Conservation (phyloP, 352 stramenopile genomes). For the Globisporangium polare region DNA sequence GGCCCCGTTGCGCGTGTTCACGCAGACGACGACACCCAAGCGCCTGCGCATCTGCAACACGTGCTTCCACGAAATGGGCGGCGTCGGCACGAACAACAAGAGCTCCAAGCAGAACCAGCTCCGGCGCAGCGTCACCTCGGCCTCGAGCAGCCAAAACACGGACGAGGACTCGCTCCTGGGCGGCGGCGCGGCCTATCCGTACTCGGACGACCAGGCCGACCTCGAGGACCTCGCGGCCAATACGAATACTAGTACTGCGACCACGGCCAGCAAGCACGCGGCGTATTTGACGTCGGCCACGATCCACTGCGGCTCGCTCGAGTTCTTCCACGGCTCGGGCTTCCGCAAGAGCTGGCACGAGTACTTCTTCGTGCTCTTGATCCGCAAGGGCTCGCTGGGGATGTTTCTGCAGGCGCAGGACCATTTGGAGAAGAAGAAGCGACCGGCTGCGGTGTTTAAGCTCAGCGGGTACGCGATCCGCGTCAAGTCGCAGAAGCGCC, state of each 20-base stretch:
- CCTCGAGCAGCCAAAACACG: constrained; percentile 1
- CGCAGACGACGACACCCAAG: constrained; percentile 25
- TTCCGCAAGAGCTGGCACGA: constrained; percentile 62
- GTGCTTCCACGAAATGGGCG: constrained; percentile 34
- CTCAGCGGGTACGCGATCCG: constrained; percentile 64
- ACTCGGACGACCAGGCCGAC: background rate
- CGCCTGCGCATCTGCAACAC: constrained; percentile 45
- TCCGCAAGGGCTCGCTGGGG: constrained; percentile 66
- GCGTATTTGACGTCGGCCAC: constrained; percentile 21
- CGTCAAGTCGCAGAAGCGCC: constrained; percentile 60
- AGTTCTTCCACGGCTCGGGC: constrained; percentile 48
- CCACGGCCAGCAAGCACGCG: background rate
- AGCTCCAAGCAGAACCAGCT: constrained; percentile 1
- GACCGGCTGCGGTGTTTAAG: constrained; percentile 58
- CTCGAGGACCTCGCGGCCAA: background rate
- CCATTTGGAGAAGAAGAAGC: constrained; percentile 37
- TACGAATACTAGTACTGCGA: background rate
- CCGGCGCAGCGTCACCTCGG: background rate
- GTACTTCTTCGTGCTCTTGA: constrained; percentile 71
- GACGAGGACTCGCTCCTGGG: constrained; percentile 4
- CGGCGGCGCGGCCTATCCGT: background rate
- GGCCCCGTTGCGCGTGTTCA: constrained; percentile 50
- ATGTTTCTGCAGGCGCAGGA: constrained; percentile 56
- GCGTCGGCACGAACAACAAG: background rate
- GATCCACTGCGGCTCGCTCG: constrained; percentile 44